Base-by-base conservation (phyloP, 2,329 filamentous ascomycete species). In the Penicillium concentricum region DNA sequence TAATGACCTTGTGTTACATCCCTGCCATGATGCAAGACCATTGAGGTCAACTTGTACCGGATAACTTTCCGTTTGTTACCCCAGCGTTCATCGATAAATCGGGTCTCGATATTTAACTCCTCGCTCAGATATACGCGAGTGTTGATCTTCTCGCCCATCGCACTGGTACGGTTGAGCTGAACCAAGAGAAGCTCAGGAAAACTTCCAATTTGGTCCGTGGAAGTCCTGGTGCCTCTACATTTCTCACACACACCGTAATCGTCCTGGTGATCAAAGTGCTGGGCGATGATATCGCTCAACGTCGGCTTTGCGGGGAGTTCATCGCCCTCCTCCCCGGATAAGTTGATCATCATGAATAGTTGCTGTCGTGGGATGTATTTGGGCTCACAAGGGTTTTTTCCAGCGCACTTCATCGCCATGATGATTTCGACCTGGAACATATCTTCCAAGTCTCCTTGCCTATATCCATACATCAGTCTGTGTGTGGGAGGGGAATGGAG, bases 1-100 rank as follows among this genome's bases (percentile, higher is more conserved):
- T 70, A 72, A 55, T 72, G 69, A 2, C 67, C 69, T 8, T 4
- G 2, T 0, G 5, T 3, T 1, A 45, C 16, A 4, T n/a, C 38
- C 2, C 2, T 0, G n/a, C 38, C 22, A 3, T n/a, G 12, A 45
- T 69, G 70, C 18, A 67, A 52, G 24, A 69, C 56, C 22, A 72
- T 57, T 1, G 63, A 62, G 28, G 63, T 65, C 10, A 72, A 61
- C 39, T 66, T 60, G 54, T 72, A 74, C 6, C 51, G 37, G n/a
- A 64, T 24, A 10, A 39, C 39, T 45, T 56, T 15, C 30, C 47
- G 34, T 32, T 44, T 16, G 22, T 43, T 20, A 26, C 39, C 13
- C 34, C 18, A 32, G n/a, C 44, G 20, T 34, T 56, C 51, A 39
- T 58, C 35, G 10, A 59, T 32, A 18, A 32, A 48, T 4, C 24